phyloP scores from a whole-genome alignment of 1,284 basidiomycete genomes.

The Cutaneotrichosporon cyanovorans region DNA sequence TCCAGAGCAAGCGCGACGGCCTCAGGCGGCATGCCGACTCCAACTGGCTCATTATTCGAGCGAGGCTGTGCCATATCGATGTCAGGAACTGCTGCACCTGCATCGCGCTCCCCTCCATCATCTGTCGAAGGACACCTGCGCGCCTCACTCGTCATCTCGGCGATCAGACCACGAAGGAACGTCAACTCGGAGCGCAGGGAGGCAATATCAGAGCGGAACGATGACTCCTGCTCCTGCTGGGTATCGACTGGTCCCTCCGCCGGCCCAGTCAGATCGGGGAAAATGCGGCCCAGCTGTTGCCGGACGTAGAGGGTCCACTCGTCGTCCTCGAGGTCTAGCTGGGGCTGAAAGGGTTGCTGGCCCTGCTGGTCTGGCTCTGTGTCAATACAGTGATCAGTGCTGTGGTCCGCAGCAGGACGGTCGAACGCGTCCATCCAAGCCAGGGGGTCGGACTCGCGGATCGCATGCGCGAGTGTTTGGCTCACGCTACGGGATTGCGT shows the following conservation, averaged over 20 bases:
- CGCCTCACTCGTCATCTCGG: conserved; percentile 23
- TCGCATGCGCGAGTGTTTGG: too few species aligned
- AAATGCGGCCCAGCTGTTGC: conserved; percentile 29
- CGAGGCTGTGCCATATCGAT: too few species aligned
- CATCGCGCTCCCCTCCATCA: not conserved
- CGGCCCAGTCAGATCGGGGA: conserved; percentile 28
- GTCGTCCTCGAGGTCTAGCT: conserved; percentile 16
- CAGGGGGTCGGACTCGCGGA: too few species aligned
- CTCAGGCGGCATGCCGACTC: not conserved
- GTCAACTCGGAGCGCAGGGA: conserved; percentile 31
- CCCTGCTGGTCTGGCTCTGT: not conserved
- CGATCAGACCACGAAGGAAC: conserved; percentile 29
- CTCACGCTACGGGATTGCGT: too few species aligned
- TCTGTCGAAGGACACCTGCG: not conserved
- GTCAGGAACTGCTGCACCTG: too few species aligned
- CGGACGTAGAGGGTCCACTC: conserved; percentile 35
- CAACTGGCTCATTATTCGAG: too few species aligned
- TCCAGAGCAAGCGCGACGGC: not conserved
- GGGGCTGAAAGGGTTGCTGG: not conserved
- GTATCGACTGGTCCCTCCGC: not conserved
- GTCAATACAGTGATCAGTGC: not conserved
- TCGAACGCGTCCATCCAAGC: not conserved
- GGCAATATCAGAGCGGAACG: conserved; percentile 26
- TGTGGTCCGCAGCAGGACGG: not conserved
- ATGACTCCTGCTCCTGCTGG: not conserved